phyloP scores from a whole-genome alignment of 441 rosid genomes.

The Daphne laureola region DNA sequence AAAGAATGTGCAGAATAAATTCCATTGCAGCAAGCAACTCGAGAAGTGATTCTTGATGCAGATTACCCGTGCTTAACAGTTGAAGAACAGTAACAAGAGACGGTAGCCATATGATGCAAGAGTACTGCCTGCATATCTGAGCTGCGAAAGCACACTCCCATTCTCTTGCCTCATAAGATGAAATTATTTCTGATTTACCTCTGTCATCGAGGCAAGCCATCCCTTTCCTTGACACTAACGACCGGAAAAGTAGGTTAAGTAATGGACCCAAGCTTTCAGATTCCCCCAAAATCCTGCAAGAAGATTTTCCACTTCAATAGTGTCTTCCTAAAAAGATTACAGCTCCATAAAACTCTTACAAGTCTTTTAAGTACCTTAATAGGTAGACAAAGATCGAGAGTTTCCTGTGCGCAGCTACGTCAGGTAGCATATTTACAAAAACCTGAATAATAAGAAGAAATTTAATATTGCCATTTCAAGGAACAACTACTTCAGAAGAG shows the following conservation, averaged over 20 bases:
- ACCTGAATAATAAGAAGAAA: conserved; percentile 37
- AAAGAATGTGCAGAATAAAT: conserved; percentile 58
- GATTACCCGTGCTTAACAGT: conserved; percentile 31
- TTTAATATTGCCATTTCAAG: conserved; percentile 14
- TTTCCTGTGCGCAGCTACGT: conserved; percentile 78
- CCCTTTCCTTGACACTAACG: conserved; percentile 54
- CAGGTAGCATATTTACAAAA: conserved; percentile 76
- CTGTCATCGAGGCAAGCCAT: conserved; percentile 28
- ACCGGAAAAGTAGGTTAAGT: conserved; percentile 66
- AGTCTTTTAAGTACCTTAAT: conserved; percentile 50
- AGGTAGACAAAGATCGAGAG: conserved; percentile 65
- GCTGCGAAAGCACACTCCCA: conserved; percentile 84
- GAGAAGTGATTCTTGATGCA: conserved; percentile 29
- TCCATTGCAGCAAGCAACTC: conserved; percentile 55
- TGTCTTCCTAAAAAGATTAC: conserved; percentile 5
- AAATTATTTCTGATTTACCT: conserved; percentile 24
- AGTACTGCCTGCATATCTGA: conserved; percentile 73
- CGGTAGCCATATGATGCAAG: conserved; percentile 86
- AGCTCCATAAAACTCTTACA: conserved; percentile 4
- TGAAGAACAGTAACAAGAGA: conserved; percentile 59
- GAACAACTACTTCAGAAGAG: conserved; percentile 8
- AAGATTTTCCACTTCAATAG: conserved; percentile 14
- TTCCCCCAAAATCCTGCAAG: conserved; percentile 81
- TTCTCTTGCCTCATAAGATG: conserved; percentile 39
- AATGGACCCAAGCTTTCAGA: conserved; percentile 68